Conservation (phyloP, 2,329 filamentous ascomycete species). For the Fusarium camptoceras region DNA sequence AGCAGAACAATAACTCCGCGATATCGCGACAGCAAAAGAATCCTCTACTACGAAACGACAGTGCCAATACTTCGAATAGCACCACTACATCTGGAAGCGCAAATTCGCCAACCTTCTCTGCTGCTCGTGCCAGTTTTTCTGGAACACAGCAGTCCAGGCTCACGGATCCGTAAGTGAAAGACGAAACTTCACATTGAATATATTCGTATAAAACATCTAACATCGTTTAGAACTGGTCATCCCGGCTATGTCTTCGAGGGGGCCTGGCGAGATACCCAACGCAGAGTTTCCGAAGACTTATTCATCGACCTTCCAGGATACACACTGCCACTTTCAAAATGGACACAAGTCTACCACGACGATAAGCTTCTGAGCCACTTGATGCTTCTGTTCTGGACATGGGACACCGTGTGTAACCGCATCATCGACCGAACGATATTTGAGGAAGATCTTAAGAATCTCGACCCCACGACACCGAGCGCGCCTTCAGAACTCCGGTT, state of each 20-base stretch:
- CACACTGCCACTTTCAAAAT: slow-evolving; percentile 25
- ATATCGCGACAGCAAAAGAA: background rate
- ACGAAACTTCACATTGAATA: background rate
- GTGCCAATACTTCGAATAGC: slow-evolving; percentile 6
- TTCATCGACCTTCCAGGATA: slow-evolving; percentile 11
- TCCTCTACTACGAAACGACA: slow-evolving; percentile 1
- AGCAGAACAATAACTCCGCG: background rate
- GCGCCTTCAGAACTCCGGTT: slow-evolving; percentile 15
- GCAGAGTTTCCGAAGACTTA: background rate
- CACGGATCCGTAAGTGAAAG: slow-evolving; percentile 19
- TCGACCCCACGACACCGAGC: background rate
- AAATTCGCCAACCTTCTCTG: background rate
- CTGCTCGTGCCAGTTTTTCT: background rate
- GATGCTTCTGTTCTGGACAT: slow-evolving; percentile 26
- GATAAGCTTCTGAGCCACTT: slow-evolving; percentile 27
- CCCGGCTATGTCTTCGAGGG: slow-evolving; percentile 12
- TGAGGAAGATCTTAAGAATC: slow-evolving; percentile 25
- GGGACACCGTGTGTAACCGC: slow-evolving; percentile 27
- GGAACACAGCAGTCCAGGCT: slow-evolving; percentile 4
- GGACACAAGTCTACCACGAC: slow-evolving; percentile 21
- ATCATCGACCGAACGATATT: slow-evolving; percentile 28
- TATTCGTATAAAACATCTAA: background rate
- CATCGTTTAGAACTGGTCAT: background rate
- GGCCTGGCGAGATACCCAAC: background rate
- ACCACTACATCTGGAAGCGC: slow-evolving; percentile 1